These are phyloP conservation scores for Fusarium sp. DNA, from an alignment of 2,329 filamentous ascomycete species.

Conservation along the genomic window DNA sequence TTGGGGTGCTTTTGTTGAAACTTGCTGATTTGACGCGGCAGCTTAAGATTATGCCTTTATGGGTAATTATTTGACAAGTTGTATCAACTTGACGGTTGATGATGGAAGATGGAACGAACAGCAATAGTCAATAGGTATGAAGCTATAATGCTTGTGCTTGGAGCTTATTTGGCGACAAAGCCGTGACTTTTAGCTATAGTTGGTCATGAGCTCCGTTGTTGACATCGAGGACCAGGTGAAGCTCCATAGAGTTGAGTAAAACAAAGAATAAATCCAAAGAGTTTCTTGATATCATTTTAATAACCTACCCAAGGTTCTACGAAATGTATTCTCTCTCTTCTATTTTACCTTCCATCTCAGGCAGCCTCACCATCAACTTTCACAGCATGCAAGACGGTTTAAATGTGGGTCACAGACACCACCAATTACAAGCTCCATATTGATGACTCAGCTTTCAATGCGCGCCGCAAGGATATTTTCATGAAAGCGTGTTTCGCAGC, in stretches of 20 bases:
- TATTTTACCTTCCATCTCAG: neutral
- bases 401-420: conserved; percentile 22
- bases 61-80: neutral
- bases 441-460: conserved; percentile 41
- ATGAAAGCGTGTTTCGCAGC: conserved; percentile 42
- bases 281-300: neutral
- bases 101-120: neutral
- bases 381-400: neutral
- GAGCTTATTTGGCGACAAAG: neutral
- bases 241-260: neutral
- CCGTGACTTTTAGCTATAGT: neutral
- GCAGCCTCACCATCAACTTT: neutral
- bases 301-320: neutral
- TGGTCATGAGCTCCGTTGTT: neutral
- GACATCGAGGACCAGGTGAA: neutral
- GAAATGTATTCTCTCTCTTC: neutral
- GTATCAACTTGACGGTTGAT: neutral
- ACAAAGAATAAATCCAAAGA: neutral
- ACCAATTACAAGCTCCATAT: conserved; percentile 26
- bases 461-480: conserved; percentile 47
- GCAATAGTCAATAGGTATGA: neutral
- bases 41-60: neutral
- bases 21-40: neutral
- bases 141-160: neutral
- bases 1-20: neutral